These are phyloP conservation scores for barrel medic (Medicago truncatula) DNA, from an alignment of 306 rosid genomes.

Conservation along the genomic window MtrunA17r5.0-ANR NC_053042.1:7875001-7875500, in stretches of 20 bases:
- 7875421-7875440: conserved; percentile 32
- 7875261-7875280: conserved; percentile 30
- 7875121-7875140: not conserved
- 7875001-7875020: too few relatives aligned
- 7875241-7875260: conserved; percentile 13
- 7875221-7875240: not conserved
- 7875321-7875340: conserved; percentile 1
- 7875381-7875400: conserved; percentile 31
- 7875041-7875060: too few relatives aligned
- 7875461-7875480: conserved; percentile 43
- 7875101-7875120: not conserved
- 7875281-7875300: conserved; percentile 42
- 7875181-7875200: not conserved
- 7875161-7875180: too few relatives aligned
- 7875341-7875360: conserved; percentile 47
- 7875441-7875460: not conserved
- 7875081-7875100: too few relatives aligned
- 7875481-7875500: not conserved
- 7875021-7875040: too few relatives aligned
- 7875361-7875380: conserved; percentile 46
- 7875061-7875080: too few relatives aligned
- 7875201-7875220: conserved; percentile 12
- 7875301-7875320: conserved; percentile 24
- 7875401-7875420: not conserved
- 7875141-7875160: too few relatives aligned